Evolutionary conservation across 2,329 filamentous ascomycete genomes (phyloP).

Genomic region (Diaporthe sp.): DNA sequence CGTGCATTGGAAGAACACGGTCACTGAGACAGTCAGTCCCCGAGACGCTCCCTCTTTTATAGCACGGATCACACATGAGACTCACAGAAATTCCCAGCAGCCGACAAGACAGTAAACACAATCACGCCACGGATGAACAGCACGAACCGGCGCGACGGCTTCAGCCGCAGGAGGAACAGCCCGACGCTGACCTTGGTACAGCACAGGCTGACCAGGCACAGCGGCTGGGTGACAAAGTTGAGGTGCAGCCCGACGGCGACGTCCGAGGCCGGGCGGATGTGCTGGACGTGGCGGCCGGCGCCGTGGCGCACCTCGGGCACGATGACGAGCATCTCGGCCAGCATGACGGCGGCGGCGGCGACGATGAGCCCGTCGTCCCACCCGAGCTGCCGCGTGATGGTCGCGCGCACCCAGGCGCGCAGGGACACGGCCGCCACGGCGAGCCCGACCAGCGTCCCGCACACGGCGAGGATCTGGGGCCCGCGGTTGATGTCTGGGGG

Average conservation of each 20-base stretch:
- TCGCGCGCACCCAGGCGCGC: slow-evolving; percentile 48
- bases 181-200: slow-evolving; percentile 50
- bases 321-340: slow-evolving; percentile 49
- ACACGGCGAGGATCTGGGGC: slow-evolving; percentile 49
- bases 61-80: background rate
- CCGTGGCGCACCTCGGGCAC: slow-evolving; percentile 48
- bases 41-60: too few relatives aligned
- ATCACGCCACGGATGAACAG: slow-evolving; percentile 45
- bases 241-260: slow-evolving; percentile 46
- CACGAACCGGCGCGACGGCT: slow-evolving; percentile 43
- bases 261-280: slow-evolving; percentile 45
- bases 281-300: slow-evolving; percentile 47
- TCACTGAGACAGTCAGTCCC: slow-evolving; percentile 4
- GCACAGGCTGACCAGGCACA: slow-evolving; percentile 48
- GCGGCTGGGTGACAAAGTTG: slow-evolving; percentile 51
- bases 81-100: slow-evolving; percentile 45
- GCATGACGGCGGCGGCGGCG: slow-evolving; percentile 46
- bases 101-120: slow-evolving; percentile 47
- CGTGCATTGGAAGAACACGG: slow-evolving; percentile 6
- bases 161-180: slow-evolving; percentile 46
- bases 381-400: slow-evolving; percentile 46
- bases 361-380: slow-evolving; percentile 49
- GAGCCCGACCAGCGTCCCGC: slow-evolving; percentile 46
- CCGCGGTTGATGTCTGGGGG: slow-evolving; percentile 49
- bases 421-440: slow-evolving; percentile 45